A percentile compares a stretch with the other conserved stretches of the same genome.
These are phyloP conservation scores for Haematococcus sp. DNA, from an alignment of 139 green algal genomes.

Conservation along the genomic window DNA sequence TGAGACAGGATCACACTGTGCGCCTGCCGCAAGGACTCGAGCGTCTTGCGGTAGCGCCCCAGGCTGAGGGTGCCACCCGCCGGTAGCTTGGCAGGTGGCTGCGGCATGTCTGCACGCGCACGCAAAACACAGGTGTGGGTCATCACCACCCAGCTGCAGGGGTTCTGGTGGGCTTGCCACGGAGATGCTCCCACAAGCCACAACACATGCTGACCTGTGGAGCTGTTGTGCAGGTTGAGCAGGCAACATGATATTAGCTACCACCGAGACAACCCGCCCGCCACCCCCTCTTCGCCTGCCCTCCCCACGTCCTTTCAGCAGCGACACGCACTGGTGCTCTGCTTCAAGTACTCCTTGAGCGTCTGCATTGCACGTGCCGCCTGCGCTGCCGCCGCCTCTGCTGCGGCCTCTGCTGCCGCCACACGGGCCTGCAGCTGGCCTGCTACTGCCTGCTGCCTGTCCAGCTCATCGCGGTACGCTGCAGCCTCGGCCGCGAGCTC, in stretches of 20 bases:
- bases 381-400: not conserved
- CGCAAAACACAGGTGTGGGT: too few relatives aligned
- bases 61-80: constrained; percentile 11
- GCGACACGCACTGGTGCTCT: not conserved
- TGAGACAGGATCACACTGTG: constrained; percentile 23
- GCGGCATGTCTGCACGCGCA: constrained; percentile 6
- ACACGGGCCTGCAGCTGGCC: not conserved
- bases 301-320: too few relatives aligned
- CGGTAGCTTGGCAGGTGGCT: constrained; percentile 6
- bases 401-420: not conserved
- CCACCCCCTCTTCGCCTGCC: too few relatives aligned
- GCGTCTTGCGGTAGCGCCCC: constrained; percentile 22
- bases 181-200: too few relatives aligned
- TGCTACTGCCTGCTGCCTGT: constrained; percentile 10
- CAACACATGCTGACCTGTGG: too few relatives aligned
- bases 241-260: too few relatives aligned
- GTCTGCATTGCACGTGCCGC: not conserved
- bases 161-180: too few relatives aligned
- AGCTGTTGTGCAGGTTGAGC: too few relatives aligned
- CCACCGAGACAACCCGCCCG: too few relatives aligned
- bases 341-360: constrained; percentile 12
- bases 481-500: constrained; percentile 22
- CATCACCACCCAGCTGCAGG: too few relatives aligned
- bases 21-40: constrained; percentile 20
- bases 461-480: constrained; percentile 18